These are phyloP conservation scores for Hypholoma fasciculare DNA, from an alignment of 768 basidiomycete genomes.

Conservation along the genomic window DNA sequence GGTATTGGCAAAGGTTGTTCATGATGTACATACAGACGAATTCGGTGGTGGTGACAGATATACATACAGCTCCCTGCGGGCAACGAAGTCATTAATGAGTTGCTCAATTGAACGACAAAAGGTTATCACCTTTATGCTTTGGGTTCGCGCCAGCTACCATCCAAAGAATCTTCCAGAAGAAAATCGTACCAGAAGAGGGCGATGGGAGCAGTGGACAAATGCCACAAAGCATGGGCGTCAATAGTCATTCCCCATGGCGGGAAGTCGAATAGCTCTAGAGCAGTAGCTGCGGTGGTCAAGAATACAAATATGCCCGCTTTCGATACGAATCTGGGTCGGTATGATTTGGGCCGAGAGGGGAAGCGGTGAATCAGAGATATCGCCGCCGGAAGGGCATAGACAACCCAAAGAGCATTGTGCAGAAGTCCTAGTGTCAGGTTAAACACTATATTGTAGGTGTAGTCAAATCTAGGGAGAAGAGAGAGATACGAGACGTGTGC, in stretches of 20 bases:
- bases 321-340: constrained; percentile 55
- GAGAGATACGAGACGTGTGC: constrained; percentile 80
- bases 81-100: not conserved
- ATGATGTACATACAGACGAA: no score
- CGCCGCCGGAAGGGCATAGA: constrained; percentile 61
- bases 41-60: not conserved
- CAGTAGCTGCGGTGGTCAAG: constrained; percentile 71
- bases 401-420: constrained; percentile 83
- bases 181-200: constrained; percentile 86
- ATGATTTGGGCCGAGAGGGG: constrained; percentile 50
- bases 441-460: constrained; percentile 90
- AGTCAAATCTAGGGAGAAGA: constrained; percentile 81
- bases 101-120: not conserved
- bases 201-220: constrained; percentile 80
- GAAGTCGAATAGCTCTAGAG: constrained; percentile 90
- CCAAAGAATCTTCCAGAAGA: constrained; percentile 68
- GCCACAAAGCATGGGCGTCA: constrained; percentile 95
- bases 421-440: constrained; percentile 73
- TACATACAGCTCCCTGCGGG: not conserved
- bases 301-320: constrained; percentile 63
- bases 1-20: no score
- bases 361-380: constrained; percentile 53
- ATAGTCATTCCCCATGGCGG: constrained; percentile 72
- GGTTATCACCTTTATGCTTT: not conserved
- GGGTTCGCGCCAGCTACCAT: constrained; percentile 60